These are phyloP conservation scores for Xylariaceae sp. DNA, from an alignment of 2,329 filamentous ascomycete genomes.

Conservation along the genomic window DNA sequence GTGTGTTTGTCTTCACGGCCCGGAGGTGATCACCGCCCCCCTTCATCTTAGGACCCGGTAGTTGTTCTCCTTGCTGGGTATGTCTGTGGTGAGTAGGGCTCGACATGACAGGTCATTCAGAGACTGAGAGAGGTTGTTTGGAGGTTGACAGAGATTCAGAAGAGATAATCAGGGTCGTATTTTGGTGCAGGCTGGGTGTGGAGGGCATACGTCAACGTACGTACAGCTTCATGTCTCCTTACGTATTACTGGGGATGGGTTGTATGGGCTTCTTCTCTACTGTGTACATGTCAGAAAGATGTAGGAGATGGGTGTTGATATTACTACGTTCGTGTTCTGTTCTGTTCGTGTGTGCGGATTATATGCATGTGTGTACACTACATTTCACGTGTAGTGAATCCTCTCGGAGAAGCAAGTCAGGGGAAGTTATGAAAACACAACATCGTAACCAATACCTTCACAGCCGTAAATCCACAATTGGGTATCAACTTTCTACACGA, in stretches of 20 bases:
- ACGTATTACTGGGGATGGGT: not conserved
- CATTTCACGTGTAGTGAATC: not conserved
- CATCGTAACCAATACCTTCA: not conserved
- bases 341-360: too few species aligned
- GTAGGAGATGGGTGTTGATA: not conserved
- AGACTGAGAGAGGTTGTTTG: too few species aligned
- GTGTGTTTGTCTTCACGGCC: not conserved
- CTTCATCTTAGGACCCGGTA: not conserved
- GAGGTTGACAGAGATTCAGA: not conserved
- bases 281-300: not conserved
- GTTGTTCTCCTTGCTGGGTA: not conserved
- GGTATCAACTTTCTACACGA: not conserved
- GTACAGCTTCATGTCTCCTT: not conserved
- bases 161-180: not conserved
- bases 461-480: not conserved
- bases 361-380: not conserved
- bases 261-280: not conserved
- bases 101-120: too few species aligned
- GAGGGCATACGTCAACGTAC: not conserved
- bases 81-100: too few species aligned
- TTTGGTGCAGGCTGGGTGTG: not conserved
- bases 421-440: not conserved
- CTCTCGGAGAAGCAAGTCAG: not conserved
- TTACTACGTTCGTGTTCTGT: too few species aligned
- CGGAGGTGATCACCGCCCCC: not conserved